Conservation (phyloP, 1,139 yeast species). For the Nadsonia commutata region DNA sequence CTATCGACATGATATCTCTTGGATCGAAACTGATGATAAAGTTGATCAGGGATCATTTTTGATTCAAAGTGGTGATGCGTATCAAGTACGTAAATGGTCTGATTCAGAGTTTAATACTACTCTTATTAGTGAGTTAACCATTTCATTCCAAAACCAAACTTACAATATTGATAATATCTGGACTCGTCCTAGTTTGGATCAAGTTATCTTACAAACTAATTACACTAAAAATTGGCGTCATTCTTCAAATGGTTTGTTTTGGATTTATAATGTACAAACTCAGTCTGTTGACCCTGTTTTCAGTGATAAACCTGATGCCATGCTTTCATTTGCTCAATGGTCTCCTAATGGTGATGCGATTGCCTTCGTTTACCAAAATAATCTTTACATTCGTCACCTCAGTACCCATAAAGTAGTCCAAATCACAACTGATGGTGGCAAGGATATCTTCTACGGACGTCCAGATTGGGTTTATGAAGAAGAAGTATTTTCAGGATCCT, state of each 20-base stretch:
- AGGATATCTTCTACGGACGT: slow-evolving; percentile 60
- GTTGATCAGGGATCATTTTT: slow-evolving; percentile 18
- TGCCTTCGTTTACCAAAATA: slow-evolving; percentile 52
- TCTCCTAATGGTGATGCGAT: slow-evolving; percentile 57
- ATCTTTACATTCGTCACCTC: slow-evolving; percentile 39
- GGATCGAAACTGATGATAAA: slow-evolving; percentile 15
- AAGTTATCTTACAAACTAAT: slow-evolving; percentile 39
- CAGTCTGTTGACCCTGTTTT: slow-evolving; percentile 30
- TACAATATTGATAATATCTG: slow-evolving; percentile 15
- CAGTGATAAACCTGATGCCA: slow-evolving; percentile 16
- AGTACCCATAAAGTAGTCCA: slow-evolving; percentile 19
- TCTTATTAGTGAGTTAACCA: slow-evolving; percentile 10
- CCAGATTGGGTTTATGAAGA: slow-evolving; percentile 98
- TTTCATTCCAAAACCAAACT: slow-evolving; percentile 11
- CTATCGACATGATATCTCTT: slow-evolving; percentile 11
- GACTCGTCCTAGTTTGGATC: slow-evolving; percentile 27
- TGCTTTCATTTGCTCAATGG: slow-evolving; percentile 46
- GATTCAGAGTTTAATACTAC: slow-evolving; percentile 10
- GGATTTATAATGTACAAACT: slow-evolving; percentile 37
- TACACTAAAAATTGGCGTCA: slow-evolving; percentile 54
- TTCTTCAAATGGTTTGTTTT: slow-evolving; percentile 52
- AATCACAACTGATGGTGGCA: slow-evolving; percentile 58
- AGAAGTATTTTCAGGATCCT: slow-evolving; percentile 55
- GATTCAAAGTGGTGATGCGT: slow-evolving; percentile 10
- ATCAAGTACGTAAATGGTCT: slow-evolving; percentile 15